Evolutionary conservation across 176 grass and related monocot genomes (phyloP).

Genomic region (Thinopyrum elongatum): DNA sequence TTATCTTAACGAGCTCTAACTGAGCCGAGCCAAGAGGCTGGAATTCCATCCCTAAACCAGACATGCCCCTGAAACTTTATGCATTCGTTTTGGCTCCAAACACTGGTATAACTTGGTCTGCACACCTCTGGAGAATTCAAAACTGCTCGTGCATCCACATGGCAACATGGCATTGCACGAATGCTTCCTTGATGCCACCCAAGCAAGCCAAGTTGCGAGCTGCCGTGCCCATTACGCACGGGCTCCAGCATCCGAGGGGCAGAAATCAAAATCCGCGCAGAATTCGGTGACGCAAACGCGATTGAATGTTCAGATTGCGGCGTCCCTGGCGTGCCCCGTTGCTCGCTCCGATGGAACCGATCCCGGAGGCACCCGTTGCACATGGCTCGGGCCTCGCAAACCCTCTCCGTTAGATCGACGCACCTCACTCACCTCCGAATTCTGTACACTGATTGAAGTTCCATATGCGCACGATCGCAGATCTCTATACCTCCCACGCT

Average conservation of each 20-base stretch:
- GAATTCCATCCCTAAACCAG: neutral
- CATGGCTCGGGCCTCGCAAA: neutral
- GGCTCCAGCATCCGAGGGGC: neutral
- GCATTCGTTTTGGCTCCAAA: neutral
- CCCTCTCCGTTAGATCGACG: neutral
- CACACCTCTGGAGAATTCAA: neutral
- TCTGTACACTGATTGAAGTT: neutral
- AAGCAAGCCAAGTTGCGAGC: neutral
- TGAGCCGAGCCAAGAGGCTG: no score
- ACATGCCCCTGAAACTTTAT: neutral
- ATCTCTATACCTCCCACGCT: constrained; percentile 15
- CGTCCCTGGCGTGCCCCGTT: neutral
- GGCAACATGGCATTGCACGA: neutral
- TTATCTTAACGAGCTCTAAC: no score
- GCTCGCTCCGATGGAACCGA: constrained; percentile 6
- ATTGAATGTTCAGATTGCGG: neutral
- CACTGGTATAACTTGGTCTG: neutral
- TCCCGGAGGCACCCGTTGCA: constrained; percentile 18
- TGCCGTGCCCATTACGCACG: constrained; percentile 31
- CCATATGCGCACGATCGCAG: neutral
- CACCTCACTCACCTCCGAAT: neutral
- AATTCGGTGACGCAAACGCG: neutral
- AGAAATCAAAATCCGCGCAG: neutral
- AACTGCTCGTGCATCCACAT: neutral
- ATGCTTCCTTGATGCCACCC: neutral